A percentile compares a stretch with the other conserved stretches of the same genome.
Evolutionary conservation across 345 rosid species (phyloP).

Genomic region (Cochlearia excelsa): DNA sequence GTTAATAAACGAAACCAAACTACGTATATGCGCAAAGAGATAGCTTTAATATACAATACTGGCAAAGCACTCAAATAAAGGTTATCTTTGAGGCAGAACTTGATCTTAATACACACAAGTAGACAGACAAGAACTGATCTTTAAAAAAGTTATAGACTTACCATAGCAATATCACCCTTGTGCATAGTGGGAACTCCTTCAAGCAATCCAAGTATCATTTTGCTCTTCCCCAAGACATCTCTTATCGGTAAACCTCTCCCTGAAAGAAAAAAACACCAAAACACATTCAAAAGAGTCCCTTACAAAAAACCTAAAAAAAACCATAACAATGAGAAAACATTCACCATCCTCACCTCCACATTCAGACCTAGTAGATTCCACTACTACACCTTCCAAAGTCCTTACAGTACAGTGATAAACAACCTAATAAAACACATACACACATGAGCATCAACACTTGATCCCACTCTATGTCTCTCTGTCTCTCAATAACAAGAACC

Average conservation of each 20-base stretch:
- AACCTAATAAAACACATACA: slow-evolving; percentile 42
- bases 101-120: slow-evolving; percentile 4
- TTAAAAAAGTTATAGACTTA: slow-evolving; percentile 20
- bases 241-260: slow-evolving; percentile 78
- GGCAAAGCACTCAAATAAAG: not conserved
- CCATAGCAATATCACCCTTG: slow-evolving; percentile 96
- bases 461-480: slow-evolving; percentile 3
- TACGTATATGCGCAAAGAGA: not conserved
- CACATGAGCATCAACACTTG: not conserved
- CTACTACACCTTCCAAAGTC: slow-evolving; percentile 78
- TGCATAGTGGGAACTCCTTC: slow-evolving; percentile 92
- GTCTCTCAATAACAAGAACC: slow-evolving; percentile 38
- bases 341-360: slow-evolving; percentile 59
- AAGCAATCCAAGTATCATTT: slow-evolving; percentile 77
- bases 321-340: not conserved
- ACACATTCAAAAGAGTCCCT: slow-evolving; percentile 11
- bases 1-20: slow-evolving; percentile 2
- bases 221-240: slow-evolving; percentile 84
- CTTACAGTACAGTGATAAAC: slow-evolving; percentile 81
- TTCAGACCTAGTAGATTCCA: slow-evolving; percentile 70
- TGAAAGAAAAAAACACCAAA: slow-evolving; percentile 26
- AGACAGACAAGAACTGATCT: not conserved
- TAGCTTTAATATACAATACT: not conserved
- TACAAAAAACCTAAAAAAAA: not conserved
- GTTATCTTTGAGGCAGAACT: not conserved